phyloP scores from a whole-genome alignment of 2,329 filamentous ascomycete genomes.

The Cercospora sp. region DNA sequence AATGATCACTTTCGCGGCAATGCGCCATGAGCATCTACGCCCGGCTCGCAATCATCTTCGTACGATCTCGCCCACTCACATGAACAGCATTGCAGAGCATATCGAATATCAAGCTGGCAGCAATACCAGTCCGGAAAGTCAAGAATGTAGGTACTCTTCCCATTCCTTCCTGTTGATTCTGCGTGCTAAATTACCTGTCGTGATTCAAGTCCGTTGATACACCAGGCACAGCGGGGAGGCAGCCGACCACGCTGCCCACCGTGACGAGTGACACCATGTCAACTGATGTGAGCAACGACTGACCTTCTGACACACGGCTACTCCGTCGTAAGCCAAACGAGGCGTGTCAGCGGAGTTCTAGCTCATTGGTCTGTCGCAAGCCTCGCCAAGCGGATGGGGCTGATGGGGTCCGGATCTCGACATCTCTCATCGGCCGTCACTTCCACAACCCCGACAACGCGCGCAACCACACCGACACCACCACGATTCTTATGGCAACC shows the following conservation, averaged over 20 bases:
- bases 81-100: background rate
- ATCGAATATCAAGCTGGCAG: background rate
- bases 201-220: background rate
- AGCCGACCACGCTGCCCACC: background rate
- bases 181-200: background rate
- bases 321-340: constrained; percentile 3
- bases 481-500: constrained; percentile 18
- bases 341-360: background rate
- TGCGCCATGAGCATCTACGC: background rate
- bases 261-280: background rate
- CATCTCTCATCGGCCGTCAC: constrained; percentile 6
- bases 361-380: constrained; percentile 10
- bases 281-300: background rate
- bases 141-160: constrained; percentile 4
- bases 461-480: constrained; percentile 13
- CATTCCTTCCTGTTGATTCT: background rate
- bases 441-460: constrained; percentile 13
- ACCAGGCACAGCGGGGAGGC: background rate
- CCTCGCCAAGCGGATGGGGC: constrained; percentile 1
- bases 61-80: background rate
- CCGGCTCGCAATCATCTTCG: background rate
- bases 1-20: constrained; percentile 23
- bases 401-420: background rate
- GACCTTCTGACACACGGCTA: background rate
- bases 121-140: background rate